Evolutionary conservation across 2,329 filamentous ascomycete genomes (phyloP).

Genomic region (Neopestalotiopsis sp.): DNA sequence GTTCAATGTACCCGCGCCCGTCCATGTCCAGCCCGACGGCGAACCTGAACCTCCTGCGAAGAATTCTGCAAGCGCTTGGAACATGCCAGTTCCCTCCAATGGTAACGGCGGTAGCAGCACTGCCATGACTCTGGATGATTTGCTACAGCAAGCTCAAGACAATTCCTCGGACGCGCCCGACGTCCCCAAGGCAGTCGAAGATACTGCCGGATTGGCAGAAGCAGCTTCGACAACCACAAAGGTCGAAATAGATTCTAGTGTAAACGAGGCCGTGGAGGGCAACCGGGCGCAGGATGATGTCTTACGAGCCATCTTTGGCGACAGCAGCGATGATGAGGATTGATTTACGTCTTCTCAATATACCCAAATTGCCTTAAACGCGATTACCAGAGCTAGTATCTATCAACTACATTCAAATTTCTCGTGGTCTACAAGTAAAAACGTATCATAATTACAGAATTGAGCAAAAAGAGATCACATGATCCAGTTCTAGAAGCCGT

Average conservation of each 20-base stretch:
- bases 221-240: slow-evolving; percentile 22
- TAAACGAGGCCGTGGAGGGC: slow-evolving; percentile 79
- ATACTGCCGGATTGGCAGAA: neutral
- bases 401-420: no score
- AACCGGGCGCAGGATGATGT: slow-evolving; percentile 79
- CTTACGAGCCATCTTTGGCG: slow-evolving; percentile 92
- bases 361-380: neutral
- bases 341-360: neutral
- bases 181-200: neutral
- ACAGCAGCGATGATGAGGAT: slow-evolving; percentile 73
- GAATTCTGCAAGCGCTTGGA: slow-evolving; percentile 18
- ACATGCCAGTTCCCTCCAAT: neutral
- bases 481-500: no score
- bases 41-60: slow-evolving; percentile 33
- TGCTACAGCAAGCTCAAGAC: slow-evolving; percentile 34
- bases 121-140: slow-evolving; percentile 39
- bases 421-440: no score
- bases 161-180: neutral
- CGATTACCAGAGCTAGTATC: no score
- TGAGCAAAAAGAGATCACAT: no score
- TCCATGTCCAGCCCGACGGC: slow-evolving; percentile 65
- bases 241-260: slow-evolving; percentile 68
- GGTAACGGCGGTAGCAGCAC: neutral
- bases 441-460: no score
- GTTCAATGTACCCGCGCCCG: slow-evolving; percentile 84